Base-by-base conservation (phyloP, 2,329 filamentous ascomycete genomes). In the Ceratocystis papillata region DNA sequence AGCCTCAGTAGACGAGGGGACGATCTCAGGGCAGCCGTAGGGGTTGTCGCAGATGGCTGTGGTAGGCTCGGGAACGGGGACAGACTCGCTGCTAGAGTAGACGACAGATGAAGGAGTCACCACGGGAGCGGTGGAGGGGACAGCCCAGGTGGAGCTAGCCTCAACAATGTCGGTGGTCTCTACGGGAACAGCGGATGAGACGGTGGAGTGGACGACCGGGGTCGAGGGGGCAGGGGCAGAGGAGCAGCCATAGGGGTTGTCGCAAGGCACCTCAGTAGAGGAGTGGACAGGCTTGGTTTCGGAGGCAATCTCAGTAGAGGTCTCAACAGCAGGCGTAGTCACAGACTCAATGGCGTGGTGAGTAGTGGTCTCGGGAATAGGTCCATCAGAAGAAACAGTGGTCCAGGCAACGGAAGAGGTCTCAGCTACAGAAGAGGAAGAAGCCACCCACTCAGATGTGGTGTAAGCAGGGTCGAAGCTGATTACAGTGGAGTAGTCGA, bases 11-110 rank as follows among this genome's bases (percentile, higher is more conserved):
- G 53, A 46, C 20, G 50, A 59, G 33, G 63, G 48, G 8, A 64
- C 12, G 37, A 62, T n/a, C 62, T 64, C 62, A 28, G n/a, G 17
- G 66, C 66, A 67, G 66, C 66, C 66, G 44, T 67, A 67, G 10
- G 66, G 62, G 55, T 53, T 64, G 62, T 45, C 55, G 62, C 66
- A 67, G 20, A 37, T 41, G 3, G 12, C 25, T 1, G 48, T 17
- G 33, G 63, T 64, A 37, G 30, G 37, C 48, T 55, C 15, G 33
- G 63, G 63, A n/a, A 44, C 55, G 28, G 55, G 28, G 10, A n/a
- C 55, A 12, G 55, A 5, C 55, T 59, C 17, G 55, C 55, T 44
- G 33, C 33, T 50, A 10, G 59, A 62, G 41, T n/a, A n/a, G 22
- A 62, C 59, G n/a, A 4, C 59, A 33, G 65, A 53, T 10, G 62